Evolutionary conservation across 352 stramenopile genomes (phyloP).

Genomic region (Pseudoperonospora humuli): DNA sequence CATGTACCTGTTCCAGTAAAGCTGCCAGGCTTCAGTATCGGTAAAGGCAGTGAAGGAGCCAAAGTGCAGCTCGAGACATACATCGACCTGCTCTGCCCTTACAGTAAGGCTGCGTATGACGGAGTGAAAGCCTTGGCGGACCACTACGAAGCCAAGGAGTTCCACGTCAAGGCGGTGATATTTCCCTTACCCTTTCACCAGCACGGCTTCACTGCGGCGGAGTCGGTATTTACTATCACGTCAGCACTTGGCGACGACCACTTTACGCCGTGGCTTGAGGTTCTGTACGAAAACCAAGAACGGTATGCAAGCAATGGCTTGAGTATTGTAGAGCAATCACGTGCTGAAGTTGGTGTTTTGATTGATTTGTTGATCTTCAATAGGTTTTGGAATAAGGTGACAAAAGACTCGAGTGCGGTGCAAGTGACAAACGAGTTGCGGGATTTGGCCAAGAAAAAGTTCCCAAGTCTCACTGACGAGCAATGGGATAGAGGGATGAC

Average conservation of each 20-base stretch:
- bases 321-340: background rate
- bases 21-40: constrained; percentile 60
- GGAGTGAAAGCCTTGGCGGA: constrained; percentile 54
- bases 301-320: no score
- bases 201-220: constrained; percentile 50
- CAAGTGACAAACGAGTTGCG: constrained; percentile 54
- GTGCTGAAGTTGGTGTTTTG: no score
- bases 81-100: constrained; percentile 69
- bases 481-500: constrained; percentile 66
- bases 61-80: constrained; percentile 74
- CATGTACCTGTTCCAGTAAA: constrained; percentile 54
- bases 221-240: constrained; percentile 55
- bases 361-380: background rate
- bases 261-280: constrained; percentile 57
- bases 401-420: constrained; percentile 52
- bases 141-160: constrained; percentile 45
- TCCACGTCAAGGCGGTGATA: constrained; percentile 55
- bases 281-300: constrained; percentile 66
- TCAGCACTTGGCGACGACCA: constrained; percentile 36
- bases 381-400: constrained; percentile 69
- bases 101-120: constrained; percentile 51
- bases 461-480: constrained; percentile 38
- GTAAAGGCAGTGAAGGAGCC: constrained; percentile 30
- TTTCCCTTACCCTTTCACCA: constrained; percentile 70
- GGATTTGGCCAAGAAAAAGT: constrained; percentile 48